Evolutionary conservation across 1,284 basidiomycete species (phyloP).

Genomic region (Marasmius fiardii): DNA sequence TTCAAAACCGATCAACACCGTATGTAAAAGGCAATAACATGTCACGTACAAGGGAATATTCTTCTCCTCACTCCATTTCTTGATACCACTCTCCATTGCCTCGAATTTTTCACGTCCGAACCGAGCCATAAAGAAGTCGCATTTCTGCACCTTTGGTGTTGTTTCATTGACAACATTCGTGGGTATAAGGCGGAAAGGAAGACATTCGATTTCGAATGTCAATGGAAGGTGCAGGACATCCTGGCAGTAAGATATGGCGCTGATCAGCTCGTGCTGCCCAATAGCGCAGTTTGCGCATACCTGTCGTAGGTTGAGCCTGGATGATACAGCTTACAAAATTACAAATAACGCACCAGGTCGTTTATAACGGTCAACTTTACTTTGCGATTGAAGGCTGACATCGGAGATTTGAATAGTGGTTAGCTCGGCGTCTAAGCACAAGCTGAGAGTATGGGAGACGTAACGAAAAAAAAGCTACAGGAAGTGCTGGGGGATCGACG

Average conservation of each 20-base stretch:
- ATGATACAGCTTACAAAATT: conserved; percentile 13
- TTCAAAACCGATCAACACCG: conserved; percentile 20
- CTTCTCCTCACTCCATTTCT: conserved; percentile 53
- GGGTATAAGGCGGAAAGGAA: conserved; percentile 66
- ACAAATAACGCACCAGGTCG: conserved; percentile 54
- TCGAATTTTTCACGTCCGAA: conserved; percentile 58
- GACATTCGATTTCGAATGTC: conserved; percentile 69
- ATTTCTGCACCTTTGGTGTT: conserved; percentile 41
- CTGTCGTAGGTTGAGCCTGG: conserved; percentile 30
- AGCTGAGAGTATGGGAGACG: not conserved
- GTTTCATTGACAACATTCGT: conserved; percentile 43
- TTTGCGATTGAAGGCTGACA: conserved; percentile 36
- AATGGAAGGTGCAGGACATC: conserved; percentile 60
- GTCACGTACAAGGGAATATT: conserved; percentile 66
- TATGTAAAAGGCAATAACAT: conserved; percentile 7
- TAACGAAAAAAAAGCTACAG: not conserved
- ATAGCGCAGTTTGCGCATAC: conserved; percentile 75
- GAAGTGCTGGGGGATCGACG: not conserved
- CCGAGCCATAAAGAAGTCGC: conserved; percentile 47
- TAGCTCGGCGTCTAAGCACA: not conserved
- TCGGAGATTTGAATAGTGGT: conserved; percentile 18
- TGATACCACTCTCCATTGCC: conserved; percentile 43
- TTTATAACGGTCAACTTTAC: conserved; percentile 69
- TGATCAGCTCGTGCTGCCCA: conserved; percentile 66
- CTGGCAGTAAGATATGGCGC: conserved; percentile 59